A percentile compares a stretch with the other conserved stretches of the same genome.
These are phyloP conservation scores for Fusarium nanum DNA, from an alignment of 2,329 filamentous ascomycete genomes.

Conservation along the genomic window DNA sequence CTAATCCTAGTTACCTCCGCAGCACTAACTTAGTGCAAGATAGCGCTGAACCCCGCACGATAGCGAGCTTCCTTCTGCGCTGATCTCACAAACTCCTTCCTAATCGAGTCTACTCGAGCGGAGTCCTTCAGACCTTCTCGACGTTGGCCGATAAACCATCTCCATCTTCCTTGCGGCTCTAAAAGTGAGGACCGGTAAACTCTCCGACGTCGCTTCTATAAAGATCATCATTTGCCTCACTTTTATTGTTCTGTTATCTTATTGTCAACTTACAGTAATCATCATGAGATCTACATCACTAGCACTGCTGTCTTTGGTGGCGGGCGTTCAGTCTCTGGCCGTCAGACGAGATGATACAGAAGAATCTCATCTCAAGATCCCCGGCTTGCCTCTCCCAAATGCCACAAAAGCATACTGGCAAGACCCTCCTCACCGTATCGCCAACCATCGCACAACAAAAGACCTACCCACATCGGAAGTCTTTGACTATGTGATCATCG, in stretches of 20 bases:
- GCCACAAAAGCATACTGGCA: conserved; percentile 33
- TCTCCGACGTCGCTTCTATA: not conserved
- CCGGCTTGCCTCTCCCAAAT: conserved; percentile 23
- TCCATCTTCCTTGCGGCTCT: not conserved
- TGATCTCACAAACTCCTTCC: conserved; percentile 7
- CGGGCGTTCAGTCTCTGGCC: conserved; percentile 5
- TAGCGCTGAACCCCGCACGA: conserved; percentile 1
- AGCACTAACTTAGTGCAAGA: not conserved
- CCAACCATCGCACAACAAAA: conserved; percentile 24
- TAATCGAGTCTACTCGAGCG: conserved; percentile 3
- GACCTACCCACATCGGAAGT: conserved; percentile 8
- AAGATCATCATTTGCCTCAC: not conserved
- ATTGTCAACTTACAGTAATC: too few species aligned
- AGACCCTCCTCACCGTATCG: conserved; percentile 30
- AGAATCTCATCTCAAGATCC: conserved; percentile 19
- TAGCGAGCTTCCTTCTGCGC: not conserved
- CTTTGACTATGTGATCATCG: conserved; percentile 34
- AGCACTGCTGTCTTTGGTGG: conserved; percentile 5
- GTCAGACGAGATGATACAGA: conserved; percentile 2
- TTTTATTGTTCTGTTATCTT: fast-evolving
- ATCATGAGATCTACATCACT: conserved; percentile 17
- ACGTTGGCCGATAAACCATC: conserved; percentile 5
- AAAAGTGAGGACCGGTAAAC: not conserved
- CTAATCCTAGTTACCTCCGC: not conserved
- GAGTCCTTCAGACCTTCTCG: not conserved